Base-by-base conservation (phyloP, 2,329 filamentous ascomycete species). In the Sphaerulina vaccinii region DNA sequence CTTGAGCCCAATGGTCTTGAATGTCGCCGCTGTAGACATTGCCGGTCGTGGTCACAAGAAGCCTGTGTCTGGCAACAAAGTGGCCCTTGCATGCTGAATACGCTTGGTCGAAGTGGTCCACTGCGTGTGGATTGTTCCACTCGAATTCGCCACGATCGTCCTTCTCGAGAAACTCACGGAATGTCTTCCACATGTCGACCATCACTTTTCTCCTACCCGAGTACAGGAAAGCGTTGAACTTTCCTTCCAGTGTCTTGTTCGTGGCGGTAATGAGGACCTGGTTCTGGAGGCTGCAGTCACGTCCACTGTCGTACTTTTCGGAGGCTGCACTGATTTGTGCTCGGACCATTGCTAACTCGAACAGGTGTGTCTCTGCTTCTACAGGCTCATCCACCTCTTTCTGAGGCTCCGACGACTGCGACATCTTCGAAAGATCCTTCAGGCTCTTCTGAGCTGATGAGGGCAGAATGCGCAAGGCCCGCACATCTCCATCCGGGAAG, bases 31-130 rank as follows among this genome's bases (percentile, higher is more conserved):
- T 48, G 13, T 57, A 42, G 7, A 56, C 48, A 24, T 61, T 61
- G 22, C 58, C 58, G 2, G 58, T 61, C 1, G 58, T 61, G n/a
- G 58, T 61, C 11, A 53, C 51, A 11, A 61, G 27, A n/a, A 61
- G 48, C 6, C 47, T 49, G 10, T 39, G 35, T 8, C 42, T 38
- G 3, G 44, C 45, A 11, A 59, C 33, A 19, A 47, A 52, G 21
- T 61, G 52, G 11, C 53, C 47, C 19, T 61, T 61, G 54, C 58
- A 61, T 15, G 41, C 33, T 1, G 48, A 19, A 36, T 57, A 61
- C n/a, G 37, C 18, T 19, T 49, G 41, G 22, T 56, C 49, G 15
- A 57, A 61, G 3, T 10, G 29, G 27, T 49, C 22, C 3, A 61
- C 51, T 6, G 38, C 39, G 7, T 27, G 21, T 2, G 18, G 29